Conservation (phyloP, 345 rosid species). For the Eucalyptus rudis region DNA sequence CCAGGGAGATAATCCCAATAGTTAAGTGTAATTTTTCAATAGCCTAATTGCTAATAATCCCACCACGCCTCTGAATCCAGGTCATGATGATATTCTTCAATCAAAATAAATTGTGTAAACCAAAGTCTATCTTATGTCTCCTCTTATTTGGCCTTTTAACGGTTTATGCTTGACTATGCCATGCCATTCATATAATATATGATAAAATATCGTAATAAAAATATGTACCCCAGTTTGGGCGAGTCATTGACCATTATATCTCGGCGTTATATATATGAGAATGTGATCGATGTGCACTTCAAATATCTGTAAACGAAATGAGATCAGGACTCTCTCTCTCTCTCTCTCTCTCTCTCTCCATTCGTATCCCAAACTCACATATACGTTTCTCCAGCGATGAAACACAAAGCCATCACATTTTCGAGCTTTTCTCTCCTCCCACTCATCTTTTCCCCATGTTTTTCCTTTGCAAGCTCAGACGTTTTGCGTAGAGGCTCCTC, state of each 20-base stretch:
- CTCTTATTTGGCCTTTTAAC: neutral
- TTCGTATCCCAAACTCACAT: no score
- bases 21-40: neutral
- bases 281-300: neutral
- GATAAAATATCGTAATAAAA: neutral
- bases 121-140: neutral
- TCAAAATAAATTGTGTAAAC: neutral
- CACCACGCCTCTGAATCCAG: neutral
- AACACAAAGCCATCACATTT: neutral
- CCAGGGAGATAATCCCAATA: neutral
- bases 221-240: neutral
- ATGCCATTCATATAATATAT: neutral
- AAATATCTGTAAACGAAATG: neutral
- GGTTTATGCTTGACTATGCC: neutral
- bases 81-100: neutral
- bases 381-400: neutral
- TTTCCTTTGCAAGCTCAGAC: neutral
- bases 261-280: neutral
- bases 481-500: constrained; percentile 6
- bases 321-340: neutral
- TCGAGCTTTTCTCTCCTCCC: neutral
- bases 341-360: no score
- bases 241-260: neutral
- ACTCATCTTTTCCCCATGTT: neutral
- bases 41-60: neutral